These are phyloP conservation scores for Balakata baccata DNA, from an alignment of 345 rosid species.

Conservation along the genomic window DNA sequence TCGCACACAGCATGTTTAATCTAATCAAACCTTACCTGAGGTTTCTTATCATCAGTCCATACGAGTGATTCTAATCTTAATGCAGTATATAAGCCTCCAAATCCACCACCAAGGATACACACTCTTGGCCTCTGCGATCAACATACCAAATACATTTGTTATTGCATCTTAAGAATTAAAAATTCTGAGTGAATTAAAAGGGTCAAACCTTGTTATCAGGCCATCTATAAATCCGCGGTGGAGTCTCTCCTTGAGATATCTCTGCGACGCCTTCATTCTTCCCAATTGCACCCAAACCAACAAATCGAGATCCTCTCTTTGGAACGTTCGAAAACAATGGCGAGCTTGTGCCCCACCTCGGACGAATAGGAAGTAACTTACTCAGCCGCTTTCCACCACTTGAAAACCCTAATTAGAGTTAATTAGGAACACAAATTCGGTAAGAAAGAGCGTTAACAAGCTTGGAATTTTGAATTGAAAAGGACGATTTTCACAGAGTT, in stretches of 20 bases:
- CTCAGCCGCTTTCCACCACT: conserved; percentile 27
- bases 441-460: not conserved
- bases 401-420: conserved; percentile 24
- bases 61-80: conserved; percentile 81
- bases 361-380: conserved; percentile 19
- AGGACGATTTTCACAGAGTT: not conserved
- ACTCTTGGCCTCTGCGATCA: conserved; percentile 54
- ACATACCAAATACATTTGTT: not conserved
- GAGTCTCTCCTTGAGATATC: conserved; percentile 23
- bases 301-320: conserved; percentile 17
- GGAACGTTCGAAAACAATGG: conserved; percentile 4
- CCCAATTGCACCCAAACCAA: conserved; percentile 26
- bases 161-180: not conserved
- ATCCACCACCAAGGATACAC: conserved; percentile 75
- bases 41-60: conserved; percentile 83
- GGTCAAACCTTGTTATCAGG: conserved; percentile 41
- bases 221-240: conserved; percentile 41
- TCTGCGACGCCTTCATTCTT: conserved; percentile 25
- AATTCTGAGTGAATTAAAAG: not conserved
- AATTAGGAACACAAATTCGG: too few species aligned
- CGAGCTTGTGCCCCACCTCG: conserved; percentile 12
- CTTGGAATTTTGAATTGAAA: not conserved
- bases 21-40: conserved; percentile 43
- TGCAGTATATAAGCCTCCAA: conserved; percentile 93
- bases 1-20: not conserved